Evolutionary conservation across 768 basidiomycete genomes (phyloP).

Genomic region (Pleurotus tuoliensis): DNA sequence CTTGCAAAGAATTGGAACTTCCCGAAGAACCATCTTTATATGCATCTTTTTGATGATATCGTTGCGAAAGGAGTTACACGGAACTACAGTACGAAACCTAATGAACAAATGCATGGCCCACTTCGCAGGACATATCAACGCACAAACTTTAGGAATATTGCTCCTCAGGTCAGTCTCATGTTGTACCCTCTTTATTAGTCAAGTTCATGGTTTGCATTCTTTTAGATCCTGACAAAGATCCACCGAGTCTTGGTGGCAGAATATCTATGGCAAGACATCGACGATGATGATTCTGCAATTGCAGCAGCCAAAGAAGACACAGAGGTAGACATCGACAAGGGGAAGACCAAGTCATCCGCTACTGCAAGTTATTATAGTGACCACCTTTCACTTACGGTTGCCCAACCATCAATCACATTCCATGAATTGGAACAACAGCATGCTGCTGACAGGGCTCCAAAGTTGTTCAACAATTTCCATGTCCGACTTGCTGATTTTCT

Average conservation of each 20-base stretch:
- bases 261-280: neutral
- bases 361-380: neutral
- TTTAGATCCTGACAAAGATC: neutral
- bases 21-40: slow-evolving; percentile 29
- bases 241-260: neutral
- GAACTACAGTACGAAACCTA: slow-evolving; percentile 28
- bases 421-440: neutral
- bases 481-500: neutral
- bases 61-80: slow-evolving; percentile 22
- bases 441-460: neutral
- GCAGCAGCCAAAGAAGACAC: neutral
- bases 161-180: slow-evolving; percentile 21
- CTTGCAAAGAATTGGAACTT: slow-evolving; percentile 27
- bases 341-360: neutral
- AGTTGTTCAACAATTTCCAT: neutral
- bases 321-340: neutral
- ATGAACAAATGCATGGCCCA: slow-evolving; percentile 26
- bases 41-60: slow-evolving; percentile 30
- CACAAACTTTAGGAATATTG: slow-evolving; percentile 31
- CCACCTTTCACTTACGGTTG: slow-evolving; percentile 4
- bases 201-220: neutral
- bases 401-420: neutral
- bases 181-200: neutral
- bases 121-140: slow-evolving; percentile 22
- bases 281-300: neutral